Evolutionary conservation across 352 stramenopile genomes (phyloP), one percentile per base, ranked within the genome.

Genomic region (Globisporangium emineosum): DNA sequence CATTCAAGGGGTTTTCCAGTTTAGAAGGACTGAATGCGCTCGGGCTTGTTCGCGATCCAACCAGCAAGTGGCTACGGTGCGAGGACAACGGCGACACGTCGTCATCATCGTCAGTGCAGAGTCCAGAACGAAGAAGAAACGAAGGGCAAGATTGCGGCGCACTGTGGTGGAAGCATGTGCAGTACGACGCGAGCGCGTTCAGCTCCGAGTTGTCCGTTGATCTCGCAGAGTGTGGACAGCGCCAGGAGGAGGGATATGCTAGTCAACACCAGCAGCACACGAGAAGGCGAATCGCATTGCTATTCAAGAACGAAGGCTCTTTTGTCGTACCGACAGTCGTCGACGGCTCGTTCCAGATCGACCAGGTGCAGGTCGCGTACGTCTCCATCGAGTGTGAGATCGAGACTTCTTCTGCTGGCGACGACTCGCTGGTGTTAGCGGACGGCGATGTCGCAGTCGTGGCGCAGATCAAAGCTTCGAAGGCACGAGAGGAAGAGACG

Each of bases 121-220:
- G 55, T 55, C 42, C 15, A 45, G 17, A 45, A 8, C 15, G 58
- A 33, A 25, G 35, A 49, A 49, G 35, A 66, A 19, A 19, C 51
- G 35, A 49, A 40, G 57, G 43, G 13, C 61, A 71, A 50, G 56
- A 64, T 40, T 73, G 72, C 57, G 73, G 78, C 12, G 73, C 72
- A 15, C 37, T 78, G 5, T 88, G 78, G 78, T 88, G 78, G 76
- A 68, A 68, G 1, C 76, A 88, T 55, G 67, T 71, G 12, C 78
- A 88, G 52, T 63, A 73, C 45, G 70, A 82, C 51, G 62, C 65
- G 0, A 56, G 47, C 8, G 69, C 72, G 2, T 81, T 86, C 62
- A 76, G 67, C 10, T 77, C 68, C n/a, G 75, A 81, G 49, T 75
- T 85, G 65, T 58, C 62, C 5, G 30, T 85, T 45, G 67, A 81